A percentile compares a stretch with the other conserved stretches of the same genome.
These are phyloP conservation scores for Boechera retrofracta DNA, from an alignment of 345 rosid species.

Conservation along the genomic window DNA sequence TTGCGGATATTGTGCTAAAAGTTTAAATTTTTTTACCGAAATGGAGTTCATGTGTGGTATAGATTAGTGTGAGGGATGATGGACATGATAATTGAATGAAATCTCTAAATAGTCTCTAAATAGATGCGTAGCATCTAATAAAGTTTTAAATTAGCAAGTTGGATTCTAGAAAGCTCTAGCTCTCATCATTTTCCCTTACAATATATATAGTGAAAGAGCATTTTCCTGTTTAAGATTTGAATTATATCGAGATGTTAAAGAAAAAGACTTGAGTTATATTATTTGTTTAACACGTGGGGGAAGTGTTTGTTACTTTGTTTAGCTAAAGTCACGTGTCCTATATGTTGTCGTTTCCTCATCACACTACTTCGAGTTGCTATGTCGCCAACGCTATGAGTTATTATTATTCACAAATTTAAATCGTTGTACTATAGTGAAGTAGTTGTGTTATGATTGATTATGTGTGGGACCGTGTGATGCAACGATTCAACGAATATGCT, in stretches of 20 bases:
- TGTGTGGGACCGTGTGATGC: conserved; percentile 34
- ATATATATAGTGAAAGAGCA: background rate
- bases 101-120: background rate
- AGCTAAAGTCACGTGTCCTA: conserved; percentile 40
- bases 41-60: background rate
- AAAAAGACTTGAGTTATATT: background rate
- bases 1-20: background rate
- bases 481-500: conserved; percentile 27
- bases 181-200: background rate
- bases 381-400: conserved; percentile 29
- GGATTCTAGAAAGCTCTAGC: conserved; percentile 9
- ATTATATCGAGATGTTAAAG: background rate
- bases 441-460: conserved; percentile 11
- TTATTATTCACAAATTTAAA: background rate
- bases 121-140: too few species aligned
- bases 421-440: conserved; percentile 5
- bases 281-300: conserved; percentile 32
- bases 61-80: background rate
- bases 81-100: background rate
- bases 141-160: background rate
- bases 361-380: conserved; percentile 32
- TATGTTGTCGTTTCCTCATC: conserved; percentile 32
- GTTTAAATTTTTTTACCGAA: conserved; percentile 1
- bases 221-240: background rate
- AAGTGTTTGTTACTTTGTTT: conserved; percentile 4